Evolutionary conservation across 441 rosid genomes (phyloP).

Genomic region (Bocquillonia castaneifolia): DNA sequence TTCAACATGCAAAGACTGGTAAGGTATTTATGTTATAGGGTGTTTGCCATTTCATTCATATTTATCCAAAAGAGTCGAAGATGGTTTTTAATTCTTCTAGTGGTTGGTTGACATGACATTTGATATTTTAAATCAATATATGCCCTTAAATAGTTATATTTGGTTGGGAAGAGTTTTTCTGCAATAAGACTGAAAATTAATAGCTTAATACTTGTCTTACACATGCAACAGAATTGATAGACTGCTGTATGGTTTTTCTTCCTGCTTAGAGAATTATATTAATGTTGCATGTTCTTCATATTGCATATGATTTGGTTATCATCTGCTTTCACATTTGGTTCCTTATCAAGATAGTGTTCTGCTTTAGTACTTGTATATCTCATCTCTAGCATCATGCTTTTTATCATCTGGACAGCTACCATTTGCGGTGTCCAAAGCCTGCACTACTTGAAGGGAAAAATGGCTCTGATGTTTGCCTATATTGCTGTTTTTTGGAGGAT

Average conservation of each 20-base stretch:
- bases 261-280: not conserved
- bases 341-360: not conserved
- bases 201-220: not conserved
- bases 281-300: not conserved
- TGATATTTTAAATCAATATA: not conserved
- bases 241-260: not conserved
- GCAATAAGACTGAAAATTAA: not conserved
- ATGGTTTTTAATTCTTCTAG: not conserved
- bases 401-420: conserved; percentile 50
- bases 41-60: not conserved
- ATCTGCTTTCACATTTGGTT: conserved; percentile 15
- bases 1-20: conserved; percentile 54
- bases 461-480: conserved; percentile 36
- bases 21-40: conserved; percentile 31
- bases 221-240: not conserved
- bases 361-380: not conserved
- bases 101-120: not conserved
- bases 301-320: not conserved
- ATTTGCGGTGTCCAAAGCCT: conserved; percentile 39
- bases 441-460: conserved; percentile 23
- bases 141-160: conserved; percentile 1
- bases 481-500: conserved; percentile 36
- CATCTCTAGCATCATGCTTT: not conserved
- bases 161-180: conserved; percentile 5
- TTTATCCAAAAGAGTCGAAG: not conserved